These are phyloP conservation scores for Gamsiella multidivaricata DNA, from an alignment of 192 early-diverging fungal species.

Conservation along the genomic window DNA sequence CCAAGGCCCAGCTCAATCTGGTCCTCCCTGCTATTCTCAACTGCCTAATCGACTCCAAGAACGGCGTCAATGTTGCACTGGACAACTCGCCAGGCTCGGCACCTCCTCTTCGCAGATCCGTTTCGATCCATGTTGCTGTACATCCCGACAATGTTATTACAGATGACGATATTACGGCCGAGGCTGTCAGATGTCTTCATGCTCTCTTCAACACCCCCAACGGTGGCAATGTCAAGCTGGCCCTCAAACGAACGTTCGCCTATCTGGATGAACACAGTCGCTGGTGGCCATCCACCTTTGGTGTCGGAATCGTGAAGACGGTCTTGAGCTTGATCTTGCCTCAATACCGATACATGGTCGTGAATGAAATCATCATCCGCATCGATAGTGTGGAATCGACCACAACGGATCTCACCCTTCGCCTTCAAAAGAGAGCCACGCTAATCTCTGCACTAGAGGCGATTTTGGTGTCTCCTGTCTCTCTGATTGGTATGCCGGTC, in stretches of 20 bases:
- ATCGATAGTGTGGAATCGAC: slow-evolving; percentile 42
- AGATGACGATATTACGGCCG: slow-evolving; percentile 41
- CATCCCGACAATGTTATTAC: slow-evolving; percentile 44
- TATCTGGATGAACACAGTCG: slow-evolving; percentile 48
- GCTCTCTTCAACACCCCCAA: slow-evolving; percentile 47
- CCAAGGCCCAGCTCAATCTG: slow-evolving; percentile 69
- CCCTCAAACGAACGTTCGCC: slow-evolving; percentile 35
- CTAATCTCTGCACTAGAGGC: slow-evolving; percentile 56
- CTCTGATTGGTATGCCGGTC: slow-evolving; percentile 62
- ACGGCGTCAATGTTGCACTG: slow-evolving; percentile 18
- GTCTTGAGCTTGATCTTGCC: slow-evolving; percentile 50
- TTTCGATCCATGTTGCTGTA: slow-evolving; percentile 31
- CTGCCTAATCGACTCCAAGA: slow-evolving; percentile 47
- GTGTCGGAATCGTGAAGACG: slow-evolving; percentile 33
- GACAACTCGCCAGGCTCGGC: background rate
- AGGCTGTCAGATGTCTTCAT: slow-evolving; percentile 48
- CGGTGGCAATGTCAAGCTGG: slow-evolving; percentile 27
- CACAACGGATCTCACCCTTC: slow-evolving; percentile 20
- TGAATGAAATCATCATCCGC: slow-evolving; percentile 59
- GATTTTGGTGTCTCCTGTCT: slow-evolving; percentile 56
- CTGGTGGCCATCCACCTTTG: slow-evolving; percentile 55
- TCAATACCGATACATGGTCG: slow-evolving; percentile 62
- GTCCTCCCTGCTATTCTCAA: slow-evolving; percentile 67
- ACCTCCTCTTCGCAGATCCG: slow-evolving; percentile 18
- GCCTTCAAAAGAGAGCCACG: slow-evolving; percentile 56